phyloP scores from a whole-genome alignment of 306 rosid genomes.

The Abrus precatorius region DNA sequence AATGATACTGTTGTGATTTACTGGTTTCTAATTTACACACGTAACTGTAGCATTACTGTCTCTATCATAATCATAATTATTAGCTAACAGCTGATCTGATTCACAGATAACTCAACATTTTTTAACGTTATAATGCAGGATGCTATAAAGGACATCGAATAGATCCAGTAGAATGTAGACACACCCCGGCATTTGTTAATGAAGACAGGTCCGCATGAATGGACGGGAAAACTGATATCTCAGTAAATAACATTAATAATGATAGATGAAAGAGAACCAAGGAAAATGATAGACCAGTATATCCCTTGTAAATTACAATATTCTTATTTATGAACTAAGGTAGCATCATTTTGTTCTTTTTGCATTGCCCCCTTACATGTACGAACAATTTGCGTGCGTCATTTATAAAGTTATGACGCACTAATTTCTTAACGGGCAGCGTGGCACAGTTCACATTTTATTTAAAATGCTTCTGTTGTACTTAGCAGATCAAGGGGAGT shows the following conservation, averaged over 20 bases:
- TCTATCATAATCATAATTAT: slow-evolving; percentile 7
- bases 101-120: neutral
- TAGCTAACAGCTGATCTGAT: slow-evolving; percentile 11
- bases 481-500: neutral
- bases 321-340: slow-evolving; percentile 41
- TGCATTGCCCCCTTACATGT: slow-evolving; percentile 28
- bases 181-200: slow-evolving; percentile 45
- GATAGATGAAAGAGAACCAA: slow-evolving; percentile 24
- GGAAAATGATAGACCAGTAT: slow-evolving; percentile 38
- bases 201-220: slow-evolving; percentile 34
- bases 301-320: slow-evolving; percentile 46
- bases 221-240: slow-evolving; percentile 25
- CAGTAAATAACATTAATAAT: slow-evolving; percentile 31
- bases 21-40: slow-evolving; percentile 18
- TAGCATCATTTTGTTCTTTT: slow-evolving; percentile 42
- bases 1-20: slow-evolving; percentile 2
- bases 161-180: slow-evolving; percentile 31
- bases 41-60: slow-evolving; percentile 8
- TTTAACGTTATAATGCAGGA: slow-evolving; percentile 53
- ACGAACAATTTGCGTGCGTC: slow-evolving; percentile 10
- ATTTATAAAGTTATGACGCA: neutral
- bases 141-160: slow-evolving; percentile 60
- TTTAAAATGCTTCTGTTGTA: neutral
- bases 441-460: slow-evolving; percentile 2
- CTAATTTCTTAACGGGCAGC: neutral